phyloP scores from a whole-genome alignment of 2,329 filamentous ascomycete genomes.

The Apiospora marii region DNA sequence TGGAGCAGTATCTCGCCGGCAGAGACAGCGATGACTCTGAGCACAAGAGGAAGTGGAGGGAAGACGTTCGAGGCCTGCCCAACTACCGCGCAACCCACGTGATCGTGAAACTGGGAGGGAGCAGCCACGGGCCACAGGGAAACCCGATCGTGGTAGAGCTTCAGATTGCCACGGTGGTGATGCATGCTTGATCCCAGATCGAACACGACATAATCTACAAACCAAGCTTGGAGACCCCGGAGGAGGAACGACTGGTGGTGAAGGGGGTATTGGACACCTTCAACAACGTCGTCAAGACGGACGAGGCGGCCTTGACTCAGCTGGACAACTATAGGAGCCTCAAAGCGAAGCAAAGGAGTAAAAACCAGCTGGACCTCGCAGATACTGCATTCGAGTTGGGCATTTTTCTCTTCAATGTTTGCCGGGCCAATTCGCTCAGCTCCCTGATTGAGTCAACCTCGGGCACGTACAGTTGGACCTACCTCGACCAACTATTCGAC shows the following conservation, averaged over 20 bases:
- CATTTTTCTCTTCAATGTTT: background rate
- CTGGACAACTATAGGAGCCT: background rate
- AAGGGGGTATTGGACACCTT: background rate
- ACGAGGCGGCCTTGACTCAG: background rate
- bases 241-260: background rate
- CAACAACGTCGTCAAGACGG: background rate
- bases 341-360: background rate
- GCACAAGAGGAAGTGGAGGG: background rate
- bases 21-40: background rate
- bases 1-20: background rate
- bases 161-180: constrained; percentile 39
- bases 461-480: background rate
- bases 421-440: background rate
- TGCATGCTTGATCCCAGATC: constrained; percentile 40
- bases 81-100: constrained; percentile 1
- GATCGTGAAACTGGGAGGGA: background rate
- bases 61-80: background rate
- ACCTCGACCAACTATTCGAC: background rate
- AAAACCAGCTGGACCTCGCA: background rate
- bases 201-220: constrained; percentile 43
- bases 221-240: background rate
- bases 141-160: constrained; percentile 35
- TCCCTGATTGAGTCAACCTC: background rate
- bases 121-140: background rate
- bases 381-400: background rate